A percentile compares a stretch with the other conserved stretches of the same genome.
Conservation (phyloP, 148 eudicot genomes). For the Camellia sinensis region DNA sequence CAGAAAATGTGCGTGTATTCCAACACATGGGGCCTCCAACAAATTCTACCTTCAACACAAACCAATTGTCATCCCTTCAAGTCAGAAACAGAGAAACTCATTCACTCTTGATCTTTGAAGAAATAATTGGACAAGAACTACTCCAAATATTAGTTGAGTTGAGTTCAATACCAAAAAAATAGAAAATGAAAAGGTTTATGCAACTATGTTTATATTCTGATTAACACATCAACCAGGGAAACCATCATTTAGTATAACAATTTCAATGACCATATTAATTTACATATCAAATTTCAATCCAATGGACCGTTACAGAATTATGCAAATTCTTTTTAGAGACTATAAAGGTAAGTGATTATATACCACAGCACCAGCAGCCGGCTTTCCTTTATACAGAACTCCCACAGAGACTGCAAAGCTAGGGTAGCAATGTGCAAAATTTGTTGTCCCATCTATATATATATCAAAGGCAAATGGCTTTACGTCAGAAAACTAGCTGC, state of each 20-base stretch:
- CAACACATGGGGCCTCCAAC: constrained; percentile 98
- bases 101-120: background rate
- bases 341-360: constrained; percentile 7
- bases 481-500: background rate
- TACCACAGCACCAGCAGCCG: constrained; percentile 97
- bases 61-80: constrained; percentile 17
- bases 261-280: background rate
- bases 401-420: constrained; percentile 97
- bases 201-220: too few species aligned
- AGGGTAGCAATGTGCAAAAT: constrained; percentile 97
- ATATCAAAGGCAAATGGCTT: constrained; percentile 11
- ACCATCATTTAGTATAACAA: background rate
- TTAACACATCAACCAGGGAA: background rate
- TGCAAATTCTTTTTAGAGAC: background rate
- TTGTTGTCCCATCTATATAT: constrained; percentile 88
- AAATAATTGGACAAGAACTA: background rate
- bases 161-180: background rate
- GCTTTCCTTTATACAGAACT: constrained; percentile 83
- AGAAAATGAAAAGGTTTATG: background rate
- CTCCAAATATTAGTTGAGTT: background rate
- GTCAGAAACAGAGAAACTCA: constrained; percentile 1
- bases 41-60: constrained; percentile 75
- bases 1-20: constrained; percentile 94
- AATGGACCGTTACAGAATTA: background rate
- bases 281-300: background rate